Base-by-base conservation (phyloP, 2,329 filamentous ascomycete genomes). In the Stachybotrys chlorohalonatus region DNA sequence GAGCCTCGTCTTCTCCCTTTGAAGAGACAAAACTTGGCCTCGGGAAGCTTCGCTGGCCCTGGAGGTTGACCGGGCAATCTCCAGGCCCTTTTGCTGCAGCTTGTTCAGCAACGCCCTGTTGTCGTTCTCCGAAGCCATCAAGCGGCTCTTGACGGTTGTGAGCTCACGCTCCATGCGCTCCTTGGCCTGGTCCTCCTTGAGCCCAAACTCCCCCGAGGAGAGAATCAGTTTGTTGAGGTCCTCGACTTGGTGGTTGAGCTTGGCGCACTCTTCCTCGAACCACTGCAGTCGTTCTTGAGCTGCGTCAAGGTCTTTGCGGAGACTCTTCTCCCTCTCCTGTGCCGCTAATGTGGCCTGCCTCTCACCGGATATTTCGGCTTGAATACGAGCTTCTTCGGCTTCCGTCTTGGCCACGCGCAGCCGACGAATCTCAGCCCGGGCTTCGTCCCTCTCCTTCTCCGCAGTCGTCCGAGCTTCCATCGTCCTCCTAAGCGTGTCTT, bases 51-150 rank as follows among this genome's bases (percentile, higher is more conserved):
- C 93, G 57, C 83, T 91, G 32, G 89, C 93, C 56, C 87, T 86
- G 6, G 92, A 95, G 57, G 84, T 90, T 0, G 93, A 94, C 49
- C 94, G 84, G 47, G 93, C 93, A 68, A 99, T 95, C 66, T 99
- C 93, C 7, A 99, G 80, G 32, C 95, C 94, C 75, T 97, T 97
- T 65, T 97, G 93, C 65, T 97, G 93, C 16, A 99, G 80, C 71
- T 97, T 97, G 74, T 96, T 97, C 60, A 97, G 80, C n/a, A 99
- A 76, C 6, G 91, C 87, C 52, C 90, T 86, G 64, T 97, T 97
- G 72, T 97, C 93, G 63, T 97, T 96, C 68, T 99, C 93, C 0
- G 93, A 97, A 30, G 93, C 94, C 7, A 87, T 81, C 47, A 99
- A 77, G 24, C 93, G 86, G 57, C 92, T 92, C 69, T 94, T 95